phyloP scores from a whole-genome alignment of 2,329 filamentous ascomycete genomes.

The Emmonsiellopsis sp. region DNA sequence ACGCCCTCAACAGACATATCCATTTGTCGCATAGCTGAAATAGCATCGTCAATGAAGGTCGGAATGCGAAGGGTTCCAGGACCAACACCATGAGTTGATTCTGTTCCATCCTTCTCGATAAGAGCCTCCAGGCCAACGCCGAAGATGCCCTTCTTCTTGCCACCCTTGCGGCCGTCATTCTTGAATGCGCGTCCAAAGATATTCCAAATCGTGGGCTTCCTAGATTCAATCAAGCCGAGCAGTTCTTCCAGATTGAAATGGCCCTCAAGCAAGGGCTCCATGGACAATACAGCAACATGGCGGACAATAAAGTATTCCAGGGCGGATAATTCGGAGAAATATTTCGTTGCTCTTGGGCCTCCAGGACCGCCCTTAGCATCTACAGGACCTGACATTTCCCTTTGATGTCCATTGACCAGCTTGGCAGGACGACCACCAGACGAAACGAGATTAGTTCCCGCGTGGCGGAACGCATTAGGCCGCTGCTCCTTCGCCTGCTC shows the following conservation, averaged over 20 bases:
- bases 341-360: slow-evolving; percentile 58
- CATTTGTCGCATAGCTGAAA: slow-evolving; percentile 95
- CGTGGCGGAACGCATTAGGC: slow-evolving; percentile 67
- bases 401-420: slow-evolving; percentile 59
- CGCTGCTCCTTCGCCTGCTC: slow-evolving; percentile 89
- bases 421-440: slow-evolving; percentile 52
- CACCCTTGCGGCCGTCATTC: slow-evolving; percentile 58
- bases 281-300: slow-evolving; percentile 86
- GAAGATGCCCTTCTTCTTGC: slow-evolving; percentile 91
- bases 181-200: slow-evolving; percentile 96
- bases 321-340: slow-evolving; percentile 91
- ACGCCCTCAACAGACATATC: slow-evolving; percentile 98
- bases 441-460: slow-evolving; percentile 58
- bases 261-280: slow-evolving; percentile 82
- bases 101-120: slow-evolving; percentile 85
- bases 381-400: slow-evolving; percentile 51
- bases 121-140: slow-evolving; percentile 80
- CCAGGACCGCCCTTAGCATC: slow-evolving; percentile 40
- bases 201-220: slow-evolving; percentile 93
- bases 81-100: slow-evolving; percentile 95
- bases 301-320: slow-evolving; percentile 96
- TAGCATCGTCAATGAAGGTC: slow-evolving; percentile 86
- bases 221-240: slow-evolving; percentile 82
- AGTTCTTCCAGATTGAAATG: slow-evolving; percentile 93
- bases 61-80: slow-evolving; percentile 84